These are phyloP conservation scores for Choiromyces venosus DNA, from an alignment of 495 filamentous ascomycete genomes.

Conservation along the genomic window DNA sequence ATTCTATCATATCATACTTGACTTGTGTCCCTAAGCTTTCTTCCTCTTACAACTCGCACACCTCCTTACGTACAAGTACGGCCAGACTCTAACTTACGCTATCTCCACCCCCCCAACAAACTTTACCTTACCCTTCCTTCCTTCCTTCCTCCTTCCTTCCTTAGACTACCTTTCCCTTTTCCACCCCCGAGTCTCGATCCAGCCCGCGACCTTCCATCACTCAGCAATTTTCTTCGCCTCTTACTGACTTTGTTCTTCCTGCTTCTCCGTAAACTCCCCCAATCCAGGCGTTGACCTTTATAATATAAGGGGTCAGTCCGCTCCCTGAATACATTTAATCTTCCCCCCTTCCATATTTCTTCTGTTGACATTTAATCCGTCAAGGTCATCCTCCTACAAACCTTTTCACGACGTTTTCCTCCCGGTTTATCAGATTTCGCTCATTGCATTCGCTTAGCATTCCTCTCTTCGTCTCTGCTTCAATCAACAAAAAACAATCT, in stretches of 20 bases:
- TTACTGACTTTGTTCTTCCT: background rate
- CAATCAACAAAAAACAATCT: constrained; percentile 4
- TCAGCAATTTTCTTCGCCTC: background rate
- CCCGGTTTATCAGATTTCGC: constrained; percentile 12
- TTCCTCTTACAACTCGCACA: background rate
- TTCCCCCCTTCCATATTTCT: constrained; percentile 3
- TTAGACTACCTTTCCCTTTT: background rate
- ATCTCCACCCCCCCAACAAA: background rate
- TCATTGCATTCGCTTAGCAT: constrained; percentile 30
- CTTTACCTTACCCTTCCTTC: background rate
- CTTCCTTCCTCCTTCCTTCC: background rate
- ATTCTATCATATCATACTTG: background rate
- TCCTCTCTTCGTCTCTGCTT: constrained; percentile 10
- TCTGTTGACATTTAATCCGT: background rate
- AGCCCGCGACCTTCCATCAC: background rate
- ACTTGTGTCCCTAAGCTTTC: background rate
- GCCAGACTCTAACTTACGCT: background rate
- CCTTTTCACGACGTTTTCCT: constrained; percentile 36
- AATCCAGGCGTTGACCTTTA: constrained; percentile 4
- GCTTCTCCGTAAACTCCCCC: constrained; percentile 5
- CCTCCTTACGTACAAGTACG: background rate
- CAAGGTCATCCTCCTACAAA: background rate
- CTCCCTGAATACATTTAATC: constrained; percentile 7
- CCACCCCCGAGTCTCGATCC: background rate
- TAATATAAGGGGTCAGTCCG: constrained; percentile 4